phyloP scores from a whole-genome alignment of 2,329 filamentous ascomycete genomes.

The Fusarium robinianum region DNA sequence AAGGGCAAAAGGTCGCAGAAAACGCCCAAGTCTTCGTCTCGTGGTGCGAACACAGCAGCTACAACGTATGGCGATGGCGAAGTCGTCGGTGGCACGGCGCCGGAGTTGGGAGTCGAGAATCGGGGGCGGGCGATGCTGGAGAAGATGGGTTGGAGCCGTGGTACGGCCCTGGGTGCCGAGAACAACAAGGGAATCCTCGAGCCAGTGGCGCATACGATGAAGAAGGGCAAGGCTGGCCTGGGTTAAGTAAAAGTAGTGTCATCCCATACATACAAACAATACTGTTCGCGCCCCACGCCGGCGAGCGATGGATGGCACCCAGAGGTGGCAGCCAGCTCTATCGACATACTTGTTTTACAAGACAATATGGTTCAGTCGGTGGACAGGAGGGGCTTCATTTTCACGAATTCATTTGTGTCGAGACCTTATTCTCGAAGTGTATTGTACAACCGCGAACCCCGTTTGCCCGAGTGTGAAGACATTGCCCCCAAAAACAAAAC shows the following conservation, averaged over 20 bases:
- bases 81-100: constrained; percentile 81
- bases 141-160: constrained; percentile 95
- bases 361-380: too few relatives aligned
- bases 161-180: constrained; percentile 77
- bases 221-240: constrained; percentile 81
- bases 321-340: too few relatives aligned
- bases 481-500: constrained; percentile 69
- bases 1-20: constrained; percentile 42
- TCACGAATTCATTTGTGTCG: constrained; percentile 65
- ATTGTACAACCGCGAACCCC: constrained; percentile 77
- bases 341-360: too few relatives aligned
- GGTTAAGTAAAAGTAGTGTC: too few relatives aligned
- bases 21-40: constrained; percentile 34
- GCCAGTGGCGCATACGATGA: constrained; percentile 85
- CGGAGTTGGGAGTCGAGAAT: constrained; percentile 81
- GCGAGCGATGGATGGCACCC: too few relatives aligned
- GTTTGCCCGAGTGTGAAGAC: constrained; percentile 69
- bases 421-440: constrained; percentile 67
- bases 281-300: too few relatives aligned
- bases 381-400: constrained; percentile 51
- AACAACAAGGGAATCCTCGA: constrained; percentile 89
- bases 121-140: constrained; percentile 86
- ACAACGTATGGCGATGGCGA: constrained; percentile 78
- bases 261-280: too few relatives aligned
- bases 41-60: constrained; percentile 26